phyloP scores from a whole-genome alignment of 140 eudicot genomes.

The Ambrosia hybrid region DNA sequence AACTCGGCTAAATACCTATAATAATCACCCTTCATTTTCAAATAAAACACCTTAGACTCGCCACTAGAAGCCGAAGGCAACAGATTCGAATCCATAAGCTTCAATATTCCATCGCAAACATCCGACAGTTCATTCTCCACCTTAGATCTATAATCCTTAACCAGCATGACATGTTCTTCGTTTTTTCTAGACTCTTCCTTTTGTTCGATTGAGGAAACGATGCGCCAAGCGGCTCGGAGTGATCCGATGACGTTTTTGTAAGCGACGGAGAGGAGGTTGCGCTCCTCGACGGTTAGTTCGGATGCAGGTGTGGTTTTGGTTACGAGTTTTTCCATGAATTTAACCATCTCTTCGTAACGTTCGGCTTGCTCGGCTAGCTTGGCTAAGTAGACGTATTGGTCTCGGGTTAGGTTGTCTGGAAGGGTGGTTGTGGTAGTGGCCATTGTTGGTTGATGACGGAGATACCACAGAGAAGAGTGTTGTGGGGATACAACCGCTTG shows the following conservation, averaged over 20 bases:
- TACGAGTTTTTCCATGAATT: constrained; percentile 48
- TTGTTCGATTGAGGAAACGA: constrained; percentile 48
- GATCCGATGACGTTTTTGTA: constrained; percentile 51
- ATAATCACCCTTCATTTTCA: constrained; percentile 57
- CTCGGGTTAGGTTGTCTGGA: constrained; percentile 36
- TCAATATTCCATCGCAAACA: constrained; percentile 40
- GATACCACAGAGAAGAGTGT: constrained; percentile 5
- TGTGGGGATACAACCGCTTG: too few relatives aligned
- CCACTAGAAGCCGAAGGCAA: constrained; percentile 47
- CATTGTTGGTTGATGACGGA: constrained; percentile 17
- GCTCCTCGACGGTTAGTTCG: constrained; percentile 55
- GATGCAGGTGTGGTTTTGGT: constrained; percentile 35
- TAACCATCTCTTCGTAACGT: constrained; percentile 55
- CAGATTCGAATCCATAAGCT: constrained; percentile 41
- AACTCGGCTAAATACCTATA: constrained; percentile 50
- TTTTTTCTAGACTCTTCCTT: constrained; percentile 55
- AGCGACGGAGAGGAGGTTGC: constrained; percentile 45
- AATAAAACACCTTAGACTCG: constrained; percentile 44
- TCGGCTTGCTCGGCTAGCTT: constrained; percentile 56
- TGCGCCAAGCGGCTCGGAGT: constrained; percentile 54
- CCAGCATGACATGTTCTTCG: constrained; percentile 48
- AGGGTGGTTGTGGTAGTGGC: constrained; percentile 22
- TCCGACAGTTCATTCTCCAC: constrained; percentile 44
- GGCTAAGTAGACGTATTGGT: constrained; percentile 53
- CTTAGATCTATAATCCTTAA: constrained; percentile 50